A percentile compares a stretch with the other conserved stretches of the same genome.
Evolutionary conservation across 2,329 filamentous ascomycete genomes (phyloP).

Genomic region (Monosporascus sp.): DNA sequence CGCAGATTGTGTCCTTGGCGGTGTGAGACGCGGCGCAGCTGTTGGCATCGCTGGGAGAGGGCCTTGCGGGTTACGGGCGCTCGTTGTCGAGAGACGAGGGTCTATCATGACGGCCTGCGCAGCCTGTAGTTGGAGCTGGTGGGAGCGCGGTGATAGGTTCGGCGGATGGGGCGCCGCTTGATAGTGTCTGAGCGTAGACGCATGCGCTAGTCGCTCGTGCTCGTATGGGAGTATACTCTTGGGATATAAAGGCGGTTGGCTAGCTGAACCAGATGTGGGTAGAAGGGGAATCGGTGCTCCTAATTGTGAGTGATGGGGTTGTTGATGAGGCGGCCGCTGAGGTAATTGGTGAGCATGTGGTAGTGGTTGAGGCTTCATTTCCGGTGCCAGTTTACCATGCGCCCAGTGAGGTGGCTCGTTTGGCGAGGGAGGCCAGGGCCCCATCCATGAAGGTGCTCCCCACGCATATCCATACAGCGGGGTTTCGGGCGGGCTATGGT

Average conservation of each 20-base stretch:
- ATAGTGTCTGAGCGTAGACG: constrained; percentile 12
- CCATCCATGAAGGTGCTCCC: constrained; percentile 31
- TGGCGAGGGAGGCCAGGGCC: constrained; percentile 33
- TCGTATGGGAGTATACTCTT: constrained; percentile 16
- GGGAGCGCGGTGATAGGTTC: constrained; percentile 35
- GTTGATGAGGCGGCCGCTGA: constrained; percentile 12
- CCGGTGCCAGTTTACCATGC: constrained; percentile 20
- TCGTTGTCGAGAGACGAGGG: constrained; percentile 27
- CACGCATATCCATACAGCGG: constrained; percentile 34
- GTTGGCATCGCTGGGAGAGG: constrained; percentile 37
- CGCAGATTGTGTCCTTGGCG: constrained; percentile 43
- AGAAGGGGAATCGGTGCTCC: constrained; percentile 11
- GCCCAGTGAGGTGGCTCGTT: constrained; percentile 35
- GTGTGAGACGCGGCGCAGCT: constrained; percentile 29
- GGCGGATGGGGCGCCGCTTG: constrained; percentile 25
- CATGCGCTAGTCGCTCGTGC: constrained; percentile 20
- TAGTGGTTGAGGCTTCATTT: constrained; percentile 20
- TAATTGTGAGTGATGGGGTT: constrained; percentile 15
- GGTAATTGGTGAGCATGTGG: constrained; percentile 12
- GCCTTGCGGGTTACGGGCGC: constrained; percentile 35
- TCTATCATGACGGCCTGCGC: constrained; percentile 37
- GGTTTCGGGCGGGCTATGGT: constrained; percentile 19
- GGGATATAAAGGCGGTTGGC: constrained; percentile 17
- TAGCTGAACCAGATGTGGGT: constrained; percentile 10
- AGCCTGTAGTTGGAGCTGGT: constrained; percentile 39